Evolutionary conservation across 345 rosid genomes (phyloP).

Genomic region (Diplotaxis tenuifolia): DNA sequence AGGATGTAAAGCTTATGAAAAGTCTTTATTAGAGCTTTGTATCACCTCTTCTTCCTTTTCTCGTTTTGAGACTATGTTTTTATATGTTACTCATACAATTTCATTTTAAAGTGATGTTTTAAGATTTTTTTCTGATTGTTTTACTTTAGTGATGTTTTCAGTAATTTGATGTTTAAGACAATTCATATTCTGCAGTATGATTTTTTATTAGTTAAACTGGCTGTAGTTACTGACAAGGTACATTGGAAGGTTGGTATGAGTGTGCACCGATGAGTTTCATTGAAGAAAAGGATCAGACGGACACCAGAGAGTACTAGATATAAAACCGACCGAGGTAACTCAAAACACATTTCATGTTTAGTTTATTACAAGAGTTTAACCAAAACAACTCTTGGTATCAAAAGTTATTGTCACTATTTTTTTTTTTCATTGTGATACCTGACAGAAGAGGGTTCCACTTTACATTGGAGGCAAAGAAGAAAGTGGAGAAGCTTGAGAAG

Average conservation of each 20-base stretch:
- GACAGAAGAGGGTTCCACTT: conserved; percentile 77
- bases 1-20: not conserved
- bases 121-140: too few species aligned
- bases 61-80: not conserved
- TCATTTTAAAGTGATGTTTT: too few species aligned
- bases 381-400: too few species aligned
- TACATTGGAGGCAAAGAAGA: conserved; percentile 90
- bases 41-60: too few species aligned
- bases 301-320: conserved; percentile 73
- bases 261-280: conserved; percentile 93
- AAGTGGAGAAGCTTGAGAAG: conserved; percentile 91
- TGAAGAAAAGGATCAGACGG: conserved; percentile 96
- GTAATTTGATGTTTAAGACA: too few species aligned
- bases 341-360: not conserved
- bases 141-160: too few species aligned
- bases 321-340: conserved; percentile 70
- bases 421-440: not conserved
- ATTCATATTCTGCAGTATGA: too few species aligned
- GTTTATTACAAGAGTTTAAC: not conserved
- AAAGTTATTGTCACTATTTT: not conserved
- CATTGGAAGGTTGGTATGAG: too few species aligned
- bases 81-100: too few species aligned
- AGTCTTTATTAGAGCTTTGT: not conserved
- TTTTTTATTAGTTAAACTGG: too few species aligned
- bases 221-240: too few species aligned